These are phyloP conservation scores for Prunus armeniaca DNA, from an alignment of 306 rosid genomes.

Conservation along the genomic window DNA sequence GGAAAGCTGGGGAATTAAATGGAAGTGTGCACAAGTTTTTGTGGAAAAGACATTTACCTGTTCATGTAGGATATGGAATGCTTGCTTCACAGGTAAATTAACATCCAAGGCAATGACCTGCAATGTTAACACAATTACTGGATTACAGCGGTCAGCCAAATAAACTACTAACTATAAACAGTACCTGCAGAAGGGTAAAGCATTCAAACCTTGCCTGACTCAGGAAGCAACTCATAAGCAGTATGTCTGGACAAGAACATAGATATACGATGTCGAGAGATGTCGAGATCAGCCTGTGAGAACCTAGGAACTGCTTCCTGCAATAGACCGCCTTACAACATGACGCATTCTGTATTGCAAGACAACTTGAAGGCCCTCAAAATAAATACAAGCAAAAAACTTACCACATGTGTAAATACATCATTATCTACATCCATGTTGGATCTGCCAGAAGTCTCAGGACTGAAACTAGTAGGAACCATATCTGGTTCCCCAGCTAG, in stretches of 20 bases:
- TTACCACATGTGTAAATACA: slow-evolving; percentile 44
- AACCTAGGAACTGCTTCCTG: slow-evolving; percentile 59
- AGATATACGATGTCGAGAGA: slow-evolving; percentile 66
- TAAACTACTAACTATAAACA: neutral
- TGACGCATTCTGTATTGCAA: slow-evolving; percentile 21
- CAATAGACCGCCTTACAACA: slow-evolving; percentile 30
- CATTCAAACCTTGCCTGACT: slow-evolving; percentile 89
- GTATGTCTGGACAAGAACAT: slow-evolving; percentile 58
- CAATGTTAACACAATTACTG: slow-evolving; percentile 20
- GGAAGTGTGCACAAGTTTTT: neutral
- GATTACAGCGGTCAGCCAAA: slow-evolving; percentile 12
- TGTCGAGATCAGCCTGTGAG: slow-evolving; percentile 54
- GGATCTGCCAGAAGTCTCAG: slow-evolving; percentile 56
- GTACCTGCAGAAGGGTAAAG: slow-evolving; percentile 29
- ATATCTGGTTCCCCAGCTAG: slow-evolving; percentile 46
- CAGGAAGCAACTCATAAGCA: slow-evolving; percentile 82
- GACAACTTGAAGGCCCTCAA: neutral
- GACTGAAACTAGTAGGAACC: slow-evolving; percentile 34
- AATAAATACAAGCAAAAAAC: neutral
- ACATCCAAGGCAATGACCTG: slow-evolving; percentile 78
- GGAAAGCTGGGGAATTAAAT: neutral
- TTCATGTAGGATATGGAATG: slow-evolving; percentile 75
- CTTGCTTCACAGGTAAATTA: slow-evolving; percentile 77
- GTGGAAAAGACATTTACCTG: slow-evolving; percentile 50
- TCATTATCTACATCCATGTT: slow-evolving; percentile 81